Percentiles rank a stretch among this genome's conserved stretches.
Conservation (phyloP, 2,329 filamentous ascomycete species). For the Beauveria pseudobassiana region DNA sequence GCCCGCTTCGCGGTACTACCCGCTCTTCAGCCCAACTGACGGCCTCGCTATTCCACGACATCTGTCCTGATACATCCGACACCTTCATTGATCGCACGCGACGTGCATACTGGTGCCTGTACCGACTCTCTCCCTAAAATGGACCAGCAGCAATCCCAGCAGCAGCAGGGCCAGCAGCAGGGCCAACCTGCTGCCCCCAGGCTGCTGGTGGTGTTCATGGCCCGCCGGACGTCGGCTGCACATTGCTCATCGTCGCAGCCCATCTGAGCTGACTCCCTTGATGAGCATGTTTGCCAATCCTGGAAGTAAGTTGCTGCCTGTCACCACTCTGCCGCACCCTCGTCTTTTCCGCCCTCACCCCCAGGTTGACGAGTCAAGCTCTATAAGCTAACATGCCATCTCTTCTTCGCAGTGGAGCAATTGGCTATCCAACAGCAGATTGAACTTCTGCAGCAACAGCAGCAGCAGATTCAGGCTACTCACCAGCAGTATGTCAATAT, state of each 20-base stretch:
- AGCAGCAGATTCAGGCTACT: conserved; percentile 93
- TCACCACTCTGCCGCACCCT: not conserved
- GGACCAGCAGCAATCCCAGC: conserved; percentile 39
- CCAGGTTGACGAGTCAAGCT: not conserved
- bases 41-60: conserved; percentile 9
- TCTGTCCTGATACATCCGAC: conserved; percentile 12
- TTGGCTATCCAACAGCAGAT: conserved; percentile 97
- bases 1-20: not conserved
- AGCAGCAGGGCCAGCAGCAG: conserved; percentile 50
- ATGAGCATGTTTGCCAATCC: conserved; percentile 81
- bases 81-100: conserved; percentile 26
- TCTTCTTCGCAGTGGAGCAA: conserved; percentile 70
- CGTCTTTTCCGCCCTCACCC: not conserved
- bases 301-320: conserved; percentile 46
- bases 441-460: conserved; percentile 92
- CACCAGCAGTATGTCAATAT: conserved; percentile 98
- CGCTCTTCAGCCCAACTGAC: not conserved
- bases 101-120: conserved; percentile 40
- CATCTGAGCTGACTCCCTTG: conserved; percentile 91
- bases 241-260: conserved; percentile 94
- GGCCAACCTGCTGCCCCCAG: conserved; percentile 30
- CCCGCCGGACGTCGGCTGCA: conserved; percentile 85
- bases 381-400: conserved; percentile 7
- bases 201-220: conserved; percentile 55
- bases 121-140: conserved; percentile 43